A percentile compares a stretch with the other conserved stretches of the same genome.
phyloP scores from a whole-genome alignment of 192 early-diverging fungal genomes.

The Hyaloraphidium curvatum region DNA sequence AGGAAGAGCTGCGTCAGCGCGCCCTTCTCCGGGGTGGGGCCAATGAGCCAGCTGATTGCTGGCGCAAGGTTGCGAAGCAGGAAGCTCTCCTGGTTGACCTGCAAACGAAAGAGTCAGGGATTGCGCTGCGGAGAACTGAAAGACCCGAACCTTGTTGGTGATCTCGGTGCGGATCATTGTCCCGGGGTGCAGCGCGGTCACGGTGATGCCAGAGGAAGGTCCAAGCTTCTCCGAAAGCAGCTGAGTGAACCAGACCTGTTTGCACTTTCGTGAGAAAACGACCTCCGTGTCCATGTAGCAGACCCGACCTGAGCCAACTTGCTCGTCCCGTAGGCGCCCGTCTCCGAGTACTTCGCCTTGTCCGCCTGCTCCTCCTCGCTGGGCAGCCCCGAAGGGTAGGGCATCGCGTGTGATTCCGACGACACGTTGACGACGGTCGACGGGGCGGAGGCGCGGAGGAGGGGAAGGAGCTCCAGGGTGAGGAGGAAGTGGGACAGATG shows the following conservation, averaged over 20 bases:
- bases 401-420: background rate
- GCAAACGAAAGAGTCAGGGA: no score
- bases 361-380: background rate
- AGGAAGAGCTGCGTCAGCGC: no score
- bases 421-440: slow-evolving; percentile 11
- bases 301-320: background rate
- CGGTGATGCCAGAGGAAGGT: background rate
- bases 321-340: background rate
- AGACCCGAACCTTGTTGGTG: no score
- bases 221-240: background rate
- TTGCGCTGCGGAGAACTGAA: no score
- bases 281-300: background rate
- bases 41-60: no score
- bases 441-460: background rate
- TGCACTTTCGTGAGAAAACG: background rate
- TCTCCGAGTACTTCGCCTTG: background rate
- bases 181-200: background rate
- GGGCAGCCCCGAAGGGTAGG: background rate
- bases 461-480: slow-evolving; percentile 10
- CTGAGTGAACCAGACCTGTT: background rate
- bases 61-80: no score
- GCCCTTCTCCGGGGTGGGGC: no score
- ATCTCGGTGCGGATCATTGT: no score
- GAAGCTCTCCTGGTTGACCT: no score
- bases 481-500: slow-evolving; percentile 14